phyloP scores from a whole-genome alignment of 768 basidiomycete species.

The Roridomyces roridus region DNA sequence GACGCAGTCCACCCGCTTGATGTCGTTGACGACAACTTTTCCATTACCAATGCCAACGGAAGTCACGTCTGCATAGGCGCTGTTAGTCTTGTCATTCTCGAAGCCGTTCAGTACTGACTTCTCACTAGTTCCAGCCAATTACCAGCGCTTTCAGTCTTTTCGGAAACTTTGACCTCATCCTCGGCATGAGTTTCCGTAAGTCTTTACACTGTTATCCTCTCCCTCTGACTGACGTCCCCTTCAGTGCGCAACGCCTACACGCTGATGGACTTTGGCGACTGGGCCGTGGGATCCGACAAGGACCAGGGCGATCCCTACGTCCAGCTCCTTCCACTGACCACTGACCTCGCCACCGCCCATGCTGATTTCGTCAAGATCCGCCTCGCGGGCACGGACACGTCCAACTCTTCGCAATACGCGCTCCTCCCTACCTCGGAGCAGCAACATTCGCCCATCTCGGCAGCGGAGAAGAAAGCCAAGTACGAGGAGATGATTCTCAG shows the following conservation, averaged over 20 bases:
- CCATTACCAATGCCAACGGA: conserved; percentile 38
- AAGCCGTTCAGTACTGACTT: not conserved
- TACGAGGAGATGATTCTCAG: conserved; percentile 69
- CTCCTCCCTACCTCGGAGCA: conserved; percentile 58
- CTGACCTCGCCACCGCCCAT: conserved; percentile 45
- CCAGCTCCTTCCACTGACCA: conserved; percentile 65
- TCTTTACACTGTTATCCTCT: conserved; percentile 25
- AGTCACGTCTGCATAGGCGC: conserved; percentile 46
- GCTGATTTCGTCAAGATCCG: conserved; percentile 42
- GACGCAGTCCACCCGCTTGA: conserved; percentile 31
- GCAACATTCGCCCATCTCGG: conserved; percentile 44
- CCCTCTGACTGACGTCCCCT: not conserved
- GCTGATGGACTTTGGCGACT: conserved; percentile 69
- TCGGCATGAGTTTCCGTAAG: conserved; percentile 78
- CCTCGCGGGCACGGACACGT: conserved; percentile 41
- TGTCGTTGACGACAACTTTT: conserved; percentile 30
- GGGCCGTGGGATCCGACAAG: conserved; percentile 49
- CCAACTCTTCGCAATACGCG: conserved; percentile 39
- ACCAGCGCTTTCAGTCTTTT: conserved; percentile 47
- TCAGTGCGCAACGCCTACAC: conserved; percentile 72
- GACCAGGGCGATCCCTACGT: conserved; percentile 57
- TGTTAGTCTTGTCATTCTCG: conserved; percentile 31
- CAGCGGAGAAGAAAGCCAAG: conserved; percentile 68
- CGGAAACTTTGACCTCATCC: conserved; percentile 64
- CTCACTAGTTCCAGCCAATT: conserved; percentile 70